phyloP scores from a whole-genome alignment of 2,329 filamentous ascomycete species.

The Pseudogymnoascus sp. region DNA sequence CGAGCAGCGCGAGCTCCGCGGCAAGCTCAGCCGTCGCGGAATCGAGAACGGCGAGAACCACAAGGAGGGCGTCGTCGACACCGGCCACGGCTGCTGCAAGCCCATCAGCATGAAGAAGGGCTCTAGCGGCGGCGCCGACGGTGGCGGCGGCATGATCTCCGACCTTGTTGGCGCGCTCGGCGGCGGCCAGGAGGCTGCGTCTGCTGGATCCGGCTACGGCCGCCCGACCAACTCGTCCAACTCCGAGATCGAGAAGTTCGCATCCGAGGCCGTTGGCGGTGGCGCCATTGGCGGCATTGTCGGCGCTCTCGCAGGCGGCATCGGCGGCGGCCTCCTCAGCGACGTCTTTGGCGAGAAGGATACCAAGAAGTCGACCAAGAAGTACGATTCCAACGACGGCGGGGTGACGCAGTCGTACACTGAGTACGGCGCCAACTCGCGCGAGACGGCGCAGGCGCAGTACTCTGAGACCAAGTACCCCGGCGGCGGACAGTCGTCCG shows the following conservation, averaged over 20 bases:
- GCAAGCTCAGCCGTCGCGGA: conserved; percentile 69
- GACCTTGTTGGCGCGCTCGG: conserved; percentile 45
- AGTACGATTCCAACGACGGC: conserved; percentile 41
- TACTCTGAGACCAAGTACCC: conserved; percentile 47
- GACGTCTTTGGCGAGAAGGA: conserved; percentile 48
- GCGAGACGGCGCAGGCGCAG: conserved; percentile 25
- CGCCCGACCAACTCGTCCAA: conserved; percentile 18
- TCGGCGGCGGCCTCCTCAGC: conserved; percentile 59
- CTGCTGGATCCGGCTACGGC: conserved; percentile 22
- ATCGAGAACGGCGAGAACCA: conserved; percentile 75
- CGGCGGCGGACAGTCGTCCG: conserved; percentile 47
- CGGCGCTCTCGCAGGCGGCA: conserved; percentile 56
- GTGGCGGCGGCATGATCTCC: conserved; percentile 49
- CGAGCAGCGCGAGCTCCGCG: conserved; percentile 59
- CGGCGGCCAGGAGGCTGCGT: conserved; percentile 24
- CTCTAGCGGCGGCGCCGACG: conserved; percentile 40
- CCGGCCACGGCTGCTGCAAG: conserved; percentile 73
- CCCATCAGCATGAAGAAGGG: conserved; percentile 68
- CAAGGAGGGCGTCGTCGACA: conserved; percentile 75
- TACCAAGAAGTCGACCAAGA: conserved; percentile 34
- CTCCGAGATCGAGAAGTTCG: conserved; percentile 40
- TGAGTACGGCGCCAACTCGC: conserved; percentile 48
- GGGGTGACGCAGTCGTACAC: conserved; percentile 53
- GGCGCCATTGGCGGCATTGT: conserved; percentile 63
- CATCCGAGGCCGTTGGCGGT: conserved; percentile 53